Percentiles rank a stretch among this genome's conserved stretches.
Evolutionary conservation across 352 stramenopile species (phyloP).

Genomic region (Phytophthora rubi): DNA sequence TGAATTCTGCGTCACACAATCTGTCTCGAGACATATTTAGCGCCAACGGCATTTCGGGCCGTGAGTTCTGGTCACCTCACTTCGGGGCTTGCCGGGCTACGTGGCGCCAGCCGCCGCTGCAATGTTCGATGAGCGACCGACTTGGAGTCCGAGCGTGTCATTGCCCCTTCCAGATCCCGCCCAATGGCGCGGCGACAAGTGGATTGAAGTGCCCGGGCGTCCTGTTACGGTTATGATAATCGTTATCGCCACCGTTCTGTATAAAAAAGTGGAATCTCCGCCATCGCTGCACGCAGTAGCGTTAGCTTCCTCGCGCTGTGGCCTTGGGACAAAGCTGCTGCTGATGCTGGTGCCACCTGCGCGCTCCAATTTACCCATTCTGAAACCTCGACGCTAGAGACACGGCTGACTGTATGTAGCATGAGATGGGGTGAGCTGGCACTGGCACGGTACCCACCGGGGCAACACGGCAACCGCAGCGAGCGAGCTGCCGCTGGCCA

Average conservation of each 20-base stretch:
- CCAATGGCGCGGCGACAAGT: constrained; percentile 34
- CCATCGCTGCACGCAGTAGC: neutral
- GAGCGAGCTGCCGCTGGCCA: neutral
- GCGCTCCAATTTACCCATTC: constrained; percentile 1
- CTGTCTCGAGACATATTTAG: neutral
- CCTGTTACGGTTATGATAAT: constrained; percentile 1
- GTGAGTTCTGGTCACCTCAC: neutral
- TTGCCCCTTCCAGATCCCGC: constrained; percentile 12
- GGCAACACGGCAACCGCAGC: neutral
- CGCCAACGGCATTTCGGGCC: neutral
- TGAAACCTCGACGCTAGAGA: constrained; percentile 12
- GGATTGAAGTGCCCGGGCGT: constrained; percentile 29
- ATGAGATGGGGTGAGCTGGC: constrained; percentile 15
- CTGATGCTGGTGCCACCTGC: neutral
- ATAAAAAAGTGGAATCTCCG: too few relatives aligned
- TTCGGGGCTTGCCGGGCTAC: neutral
- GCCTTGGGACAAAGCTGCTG: constrained; percentile 2
- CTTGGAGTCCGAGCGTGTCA: constrained; percentile 9
- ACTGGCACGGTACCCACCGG: neutral
- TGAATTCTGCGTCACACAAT: constrained; percentile 22
- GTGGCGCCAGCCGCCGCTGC: too few relatives aligned
- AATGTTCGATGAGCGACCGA: neutral
- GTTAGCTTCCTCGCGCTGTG: neutral
- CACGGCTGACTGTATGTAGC: constrained; percentile 1
- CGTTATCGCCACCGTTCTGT: too few relatives aligned